These are phyloP conservation scores for Tylopilus intermedius DNA, from an alignment of 768 basidiomycete species.

Conservation along the genomic window DNA sequence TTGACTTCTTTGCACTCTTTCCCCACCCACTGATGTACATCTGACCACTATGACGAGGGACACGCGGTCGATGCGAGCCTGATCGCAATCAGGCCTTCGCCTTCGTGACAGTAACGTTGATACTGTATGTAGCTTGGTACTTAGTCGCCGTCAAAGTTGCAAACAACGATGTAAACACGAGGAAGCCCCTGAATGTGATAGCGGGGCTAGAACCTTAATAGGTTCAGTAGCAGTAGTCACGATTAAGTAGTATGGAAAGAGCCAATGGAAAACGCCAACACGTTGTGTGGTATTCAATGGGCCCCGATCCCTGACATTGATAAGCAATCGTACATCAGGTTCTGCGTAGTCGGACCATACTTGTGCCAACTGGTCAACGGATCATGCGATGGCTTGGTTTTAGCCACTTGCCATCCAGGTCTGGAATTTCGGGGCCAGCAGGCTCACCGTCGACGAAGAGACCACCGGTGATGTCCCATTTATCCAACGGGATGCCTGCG, in stretches of 20 bases:
- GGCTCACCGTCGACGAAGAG: constrained; percentile 41
- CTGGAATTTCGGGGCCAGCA: constrained; percentile 34
- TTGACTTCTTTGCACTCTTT: constrained; percentile 8
- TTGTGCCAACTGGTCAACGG: constrained; percentile 7
- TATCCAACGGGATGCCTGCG: constrained; percentile 38
- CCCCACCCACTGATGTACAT: constrained; percentile 6
- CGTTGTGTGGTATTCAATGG: constrained; percentile 7
- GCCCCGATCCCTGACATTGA: constrained; percentile 7
- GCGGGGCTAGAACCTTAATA: constrained; percentile 25
- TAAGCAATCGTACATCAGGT: not conserved
- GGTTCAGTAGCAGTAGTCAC: constrained; percentile 17
- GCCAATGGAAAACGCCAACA: constrained; percentile 13
- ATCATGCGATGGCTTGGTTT: constrained; percentile 14
- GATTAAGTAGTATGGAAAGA: constrained; percentile 12
- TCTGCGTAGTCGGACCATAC: constrained; percentile 5
- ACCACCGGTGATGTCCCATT: constrained; percentile 39
- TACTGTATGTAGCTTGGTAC: constrained; percentile 18
- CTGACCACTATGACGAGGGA: constrained; percentile 8
- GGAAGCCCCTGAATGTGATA: constrained; percentile 18
- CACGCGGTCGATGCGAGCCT: constrained; percentile 5
- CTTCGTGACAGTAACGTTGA: constrained; percentile 7
- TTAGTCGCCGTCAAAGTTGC: constrained; percentile 14
- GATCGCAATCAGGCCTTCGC: constrained; percentile 12
- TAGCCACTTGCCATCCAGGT: constrained; percentile 36
- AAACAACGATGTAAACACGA: constrained; percentile 27